A percentile compares a stretch with the other conserved stretches of the same genome.
Evolutionary conservation across 2,329 filamentous ascomycete species (phyloP).

Genomic region (Pseudovirgaria hyperparasitica): DNA sequence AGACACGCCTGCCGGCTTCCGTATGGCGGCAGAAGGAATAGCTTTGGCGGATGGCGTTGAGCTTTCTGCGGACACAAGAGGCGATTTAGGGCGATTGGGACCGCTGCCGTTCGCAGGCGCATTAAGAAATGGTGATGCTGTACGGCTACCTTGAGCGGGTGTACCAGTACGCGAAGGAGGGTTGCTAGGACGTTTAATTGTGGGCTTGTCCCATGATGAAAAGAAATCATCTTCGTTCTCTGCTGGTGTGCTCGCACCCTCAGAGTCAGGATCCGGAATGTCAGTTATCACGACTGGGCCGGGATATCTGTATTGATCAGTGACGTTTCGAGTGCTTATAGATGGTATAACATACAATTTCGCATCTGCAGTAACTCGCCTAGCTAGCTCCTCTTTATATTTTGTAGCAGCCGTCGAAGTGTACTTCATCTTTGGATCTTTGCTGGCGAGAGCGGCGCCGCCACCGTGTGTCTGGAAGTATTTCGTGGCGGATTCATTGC

Average conservation of each 20-base stretch:
- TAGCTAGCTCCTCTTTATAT: slow-evolving; percentile 94
- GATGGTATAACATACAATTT: slow-evolving; percentile 52
- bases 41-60: slow-evolving; percentile 38
- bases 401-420: slow-evolving; percentile 85
- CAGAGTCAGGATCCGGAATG: slow-evolving; percentile 40
- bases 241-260: slow-evolving; percentile 62
- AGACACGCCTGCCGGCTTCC: slow-evolving; percentile 52
- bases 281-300: slow-evolving; percentile 78
- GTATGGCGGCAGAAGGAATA: slow-evolving; percentile 60
- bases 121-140: slow-evolving; percentile 81
- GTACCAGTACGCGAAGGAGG: slow-evolving; percentile 83
- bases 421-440: slow-evolving; percentile 95
- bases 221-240: slow-evolving; percentile 88
- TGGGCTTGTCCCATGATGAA: slow-evolving; percentile 95
- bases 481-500: slow-evolving; percentile 95
- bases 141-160: slow-evolving; percentile 67
- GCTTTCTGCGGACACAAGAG: slow-evolving; percentile 43
- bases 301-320: slow-evolving; percentile 50
- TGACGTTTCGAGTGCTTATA: slow-evolving; percentile 10
- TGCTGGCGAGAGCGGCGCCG: slow-evolving; percentile 85
- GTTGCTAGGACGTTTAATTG: slow-evolving; percentile 91
- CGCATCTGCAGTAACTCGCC: slow-evolving; percentile 69
- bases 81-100: slow-evolving; percentile 64
- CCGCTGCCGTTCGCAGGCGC: slow-evolving; percentile 50
- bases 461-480: slow-evolving; percentile 97